Evolutionary conservation across 768 basidiomycete species (phyloP).

Genomic region (Mycena kentingensis): DNA sequence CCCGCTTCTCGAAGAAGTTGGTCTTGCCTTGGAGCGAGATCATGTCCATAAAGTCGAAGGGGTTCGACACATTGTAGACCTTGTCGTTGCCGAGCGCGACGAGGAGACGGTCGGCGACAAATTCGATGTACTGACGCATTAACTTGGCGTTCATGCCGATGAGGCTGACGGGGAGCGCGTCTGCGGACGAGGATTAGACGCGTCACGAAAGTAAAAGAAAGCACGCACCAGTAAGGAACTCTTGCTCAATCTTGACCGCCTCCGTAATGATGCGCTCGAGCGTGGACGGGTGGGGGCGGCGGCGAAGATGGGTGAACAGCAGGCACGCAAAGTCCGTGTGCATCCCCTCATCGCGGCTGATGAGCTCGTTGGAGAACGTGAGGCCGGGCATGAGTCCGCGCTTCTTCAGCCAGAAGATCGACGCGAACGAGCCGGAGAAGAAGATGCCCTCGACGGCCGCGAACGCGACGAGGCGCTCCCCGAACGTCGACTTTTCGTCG

Average conservation of each 20-base stretch:
- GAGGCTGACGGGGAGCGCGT: constrained; percentile 68
- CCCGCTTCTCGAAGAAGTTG: constrained; percentile 82
- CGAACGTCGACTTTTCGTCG: constrained; percentile 63
- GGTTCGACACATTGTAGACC: constrained; percentile 53
- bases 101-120: constrained; percentile 71
- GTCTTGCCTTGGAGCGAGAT: constrained; percentile 81
- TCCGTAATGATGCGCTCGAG: constrained; percentile 61
- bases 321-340: too few relatives aligned
- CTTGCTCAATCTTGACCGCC: constrained; percentile 69
- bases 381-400: too few relatives aligned
- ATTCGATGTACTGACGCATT: constrained; percentile 74
- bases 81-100: constrained; percentile 71
- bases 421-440: too few relatives aligned
- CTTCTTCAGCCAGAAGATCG: too few relatives aligned
- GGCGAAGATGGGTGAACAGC: constrained; percentile 67
- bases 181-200: constrained; percentile 26
- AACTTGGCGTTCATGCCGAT: too few relatives aligned
- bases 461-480: constrained; percentile 75
- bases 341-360: too few relatives aligned
- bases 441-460: too few relatives aligned
- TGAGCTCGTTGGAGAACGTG: too few relatives aligned
- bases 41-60: constrained; percentile 73
- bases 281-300: constrained; percentile 68
- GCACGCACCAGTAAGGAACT: constrained; percentile 59
- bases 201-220: not conserved